These are phyloP conservation scores for Peniophora sp. DNA, from an alignment of 1,284 basidiomycete genomes.

Conservation along the genomic window DNA sequence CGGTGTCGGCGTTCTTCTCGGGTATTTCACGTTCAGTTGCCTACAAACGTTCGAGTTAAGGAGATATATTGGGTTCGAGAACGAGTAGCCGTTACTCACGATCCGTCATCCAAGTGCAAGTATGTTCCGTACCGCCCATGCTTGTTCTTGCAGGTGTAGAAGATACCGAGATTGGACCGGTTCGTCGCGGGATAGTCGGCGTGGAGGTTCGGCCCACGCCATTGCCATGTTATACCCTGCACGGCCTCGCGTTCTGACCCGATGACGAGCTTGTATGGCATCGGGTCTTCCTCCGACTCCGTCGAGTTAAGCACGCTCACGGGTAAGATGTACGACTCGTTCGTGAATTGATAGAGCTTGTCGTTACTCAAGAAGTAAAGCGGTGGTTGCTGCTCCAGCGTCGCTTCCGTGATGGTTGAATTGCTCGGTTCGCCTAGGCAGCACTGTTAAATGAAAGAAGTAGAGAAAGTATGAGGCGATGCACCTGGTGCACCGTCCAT, in stretches of 20 bases:
- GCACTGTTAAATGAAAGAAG: not conserved
- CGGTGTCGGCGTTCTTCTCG: not conserved
- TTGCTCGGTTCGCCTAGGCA: conserved; percentile 22
- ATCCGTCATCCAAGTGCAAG: conserved; percentile 30
- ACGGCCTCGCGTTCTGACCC: conserved; percentile 31
- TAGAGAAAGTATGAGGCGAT: conserved; percentile 4
- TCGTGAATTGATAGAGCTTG: conserved; percentile 46
- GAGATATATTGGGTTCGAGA: not conserved
- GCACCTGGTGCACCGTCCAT: conserved; percentile 19
- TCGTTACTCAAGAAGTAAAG: conserved; percentile 47
- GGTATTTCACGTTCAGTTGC: not conserved
- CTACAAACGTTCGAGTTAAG: not conserved
- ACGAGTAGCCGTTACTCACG: conserved; percentile 29
- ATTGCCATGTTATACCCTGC: conserved; percentile 39
- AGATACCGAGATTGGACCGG: conserved; percentile 39
- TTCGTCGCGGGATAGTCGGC: conserved; percentile 35
- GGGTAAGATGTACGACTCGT: conserved; percentile 45
- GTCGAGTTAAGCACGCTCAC: conserved; percentile 50
- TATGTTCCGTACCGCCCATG: conserved; percentile 35
- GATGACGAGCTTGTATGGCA: conserved; percentile 32
- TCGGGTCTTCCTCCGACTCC: conserved; percentile 29
- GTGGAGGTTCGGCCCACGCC: conserved; percentile 47
- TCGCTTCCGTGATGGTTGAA: conserved; percentile 19
- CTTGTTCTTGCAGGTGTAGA: conserved; percentile 35
- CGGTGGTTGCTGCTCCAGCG: conserved; percentile 18